These are phyloP conservation scores for Leucoagaricus sp. DNA, from an alignment of 1,284 basidiomycete genomes.

Conservation along the genomic window DNA sequence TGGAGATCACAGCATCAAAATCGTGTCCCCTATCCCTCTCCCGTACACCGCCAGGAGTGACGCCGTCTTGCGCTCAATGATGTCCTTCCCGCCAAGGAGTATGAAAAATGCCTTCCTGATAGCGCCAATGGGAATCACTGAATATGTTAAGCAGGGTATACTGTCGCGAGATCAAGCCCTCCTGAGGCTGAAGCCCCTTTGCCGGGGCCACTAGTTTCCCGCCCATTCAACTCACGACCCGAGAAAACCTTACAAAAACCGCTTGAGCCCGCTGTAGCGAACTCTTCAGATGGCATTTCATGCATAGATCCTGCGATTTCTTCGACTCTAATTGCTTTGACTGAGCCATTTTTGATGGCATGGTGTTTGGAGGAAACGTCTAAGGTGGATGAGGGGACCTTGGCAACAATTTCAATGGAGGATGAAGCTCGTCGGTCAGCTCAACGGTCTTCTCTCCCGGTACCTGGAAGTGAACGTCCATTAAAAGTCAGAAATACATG, in stretches of 20 bases:
- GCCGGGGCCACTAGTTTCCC: no score
- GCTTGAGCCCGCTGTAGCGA: not conserved
- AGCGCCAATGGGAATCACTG: no score
- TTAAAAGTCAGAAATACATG: not conserved
- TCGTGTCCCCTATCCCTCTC: constrained; percentile 23
- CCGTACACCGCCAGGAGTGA: constrained; percentile 24
- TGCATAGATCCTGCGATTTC: constrained; percentile 35
- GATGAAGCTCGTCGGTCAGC: not conserved
- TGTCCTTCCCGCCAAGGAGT: constrained; percentile 19
- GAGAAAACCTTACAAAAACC: no score
- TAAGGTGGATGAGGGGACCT: no score
- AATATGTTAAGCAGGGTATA: no score
- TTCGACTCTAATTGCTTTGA: constrained; percentile 40
- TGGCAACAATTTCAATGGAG: no score
- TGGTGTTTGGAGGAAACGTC: constrained; percentile 35
- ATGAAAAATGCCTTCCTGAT: not conserved
- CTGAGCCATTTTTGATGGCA: constrained; percentile 41
- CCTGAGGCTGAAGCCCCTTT: no score
- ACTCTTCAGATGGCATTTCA: not conserved
- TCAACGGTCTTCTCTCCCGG: not conserved
- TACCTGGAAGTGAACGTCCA: not conserved
- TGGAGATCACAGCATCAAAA: constrained; percentile 19
- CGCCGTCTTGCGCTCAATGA: constrained; percentile 28
- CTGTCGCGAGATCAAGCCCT: no score
- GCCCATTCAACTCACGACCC: no score